Base-by-base conservation (phyloP, 306 rosid genomes). In the Betula pendula region DNA sequence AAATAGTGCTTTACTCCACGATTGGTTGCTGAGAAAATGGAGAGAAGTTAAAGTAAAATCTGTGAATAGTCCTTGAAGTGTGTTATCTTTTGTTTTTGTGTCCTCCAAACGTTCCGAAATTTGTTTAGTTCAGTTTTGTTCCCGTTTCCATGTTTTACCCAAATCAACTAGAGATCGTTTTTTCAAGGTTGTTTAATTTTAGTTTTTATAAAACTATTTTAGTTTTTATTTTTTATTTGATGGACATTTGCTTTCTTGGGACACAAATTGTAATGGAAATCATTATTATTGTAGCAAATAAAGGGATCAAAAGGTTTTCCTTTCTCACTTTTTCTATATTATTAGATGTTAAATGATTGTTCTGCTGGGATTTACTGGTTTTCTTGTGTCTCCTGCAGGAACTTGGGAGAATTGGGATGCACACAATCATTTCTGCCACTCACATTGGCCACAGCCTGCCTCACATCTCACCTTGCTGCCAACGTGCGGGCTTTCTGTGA, bases 401-500 rank as follows among this genome's bases (percentile, higher is more conserved):
- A 85, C 75, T 80, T 92, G 80, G 98, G 97, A 82, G 96, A 87
- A 80, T 75, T 92, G 83, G 92, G 98, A 15, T 91, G 98, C 86
- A 40, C 58, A 0, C 89, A 93, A 49, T 96, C 99, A 0, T 89
- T 96, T 56, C 53, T 96, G 79, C 93, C 92, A 11, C 76, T 87
- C 52, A 83, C 75, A 79, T 70, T 80, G 85, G 87, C 87, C 35
- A 69, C 85, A 20, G 52, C n/a, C n/a, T n/a, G 87, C 74, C 84
- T 88, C 76, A 86, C 97, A 40, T 91, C 99, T 24, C 94, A 88
- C 82, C 53, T 88, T 66, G 66, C 82, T 68, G 88, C 82, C 86
- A 85, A 82, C 10, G 81, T 76, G 8, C 90, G 90, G 66, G 91
- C 96, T 82, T 93, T 70, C 58, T 89, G 96, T 85, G 97, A 89